Evolutionary conservation across 1,284 basidiomycete species (phyloP), one percentile per base, ranked within the genome.

Genomic region (Ceratobasidium sp.): DNA sequence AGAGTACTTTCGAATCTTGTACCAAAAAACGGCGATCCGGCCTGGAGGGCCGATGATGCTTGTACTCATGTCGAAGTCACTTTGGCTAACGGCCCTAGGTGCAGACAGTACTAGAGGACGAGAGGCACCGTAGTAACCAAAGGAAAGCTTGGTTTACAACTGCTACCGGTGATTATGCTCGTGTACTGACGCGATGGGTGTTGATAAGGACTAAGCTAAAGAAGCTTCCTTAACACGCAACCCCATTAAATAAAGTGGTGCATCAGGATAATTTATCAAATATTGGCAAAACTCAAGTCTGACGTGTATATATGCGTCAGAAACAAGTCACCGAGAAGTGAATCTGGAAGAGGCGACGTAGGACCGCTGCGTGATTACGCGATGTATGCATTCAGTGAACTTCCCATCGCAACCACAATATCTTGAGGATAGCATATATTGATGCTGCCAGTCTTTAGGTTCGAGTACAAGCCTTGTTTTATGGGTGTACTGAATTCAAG

Each of bases 1-100:
- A 64, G 56, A 23, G 23, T 74, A 74, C 33, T 74, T 74, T 38
- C 71, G 44, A 28, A n/a, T 26, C 17, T 33, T 44, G 23, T 74
- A 74, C 15, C 42, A 38, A 42, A 59, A 74, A 15, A 42, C 59
- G 26, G 26, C 64, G 12, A 64, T 15, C 20, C 71, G 71, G 46
- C 42, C 54, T 12, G 71, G 71, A 38, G 71, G 71, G n/a, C 52
- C 17, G 28, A 48, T 23, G 15, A 40, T 26, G 61, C 17, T 26
- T 40, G 44, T 64, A 10, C n/a, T 64, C 33, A 33, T 64, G 40
- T 44, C 23, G 15, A 44, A 26, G 42, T 7, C 6, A 20, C 20
- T 64, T 64, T n/a, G 13, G 20, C 26, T 9, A 10, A 9, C 26
- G 9, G 2, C 26, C 20, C 9, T n/a, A 56, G 9, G 54, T 26